These are phyloP conservation scores for Endocalyx cinctus DNA, from an alignment of 2,329 filamentous ascomycete species.

Conservation along the genomic window DNA sequence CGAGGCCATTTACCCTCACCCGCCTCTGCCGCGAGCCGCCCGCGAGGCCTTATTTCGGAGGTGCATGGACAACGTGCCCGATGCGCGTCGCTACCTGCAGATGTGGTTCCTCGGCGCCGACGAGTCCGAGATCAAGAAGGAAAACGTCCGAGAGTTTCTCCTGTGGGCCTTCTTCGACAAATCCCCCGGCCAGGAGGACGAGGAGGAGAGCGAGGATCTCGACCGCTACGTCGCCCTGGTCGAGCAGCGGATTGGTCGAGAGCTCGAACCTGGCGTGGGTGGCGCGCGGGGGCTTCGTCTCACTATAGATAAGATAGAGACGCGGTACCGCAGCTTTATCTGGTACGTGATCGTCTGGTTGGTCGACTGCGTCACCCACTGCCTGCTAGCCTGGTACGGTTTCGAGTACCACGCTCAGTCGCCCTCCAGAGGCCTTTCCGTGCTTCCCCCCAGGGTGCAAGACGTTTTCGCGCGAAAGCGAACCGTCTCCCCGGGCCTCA, in stretches of 20 bases:
- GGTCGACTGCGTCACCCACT: slow-evolving; percentile 48
- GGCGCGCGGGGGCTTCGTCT: slow-evolving; percentile 54
- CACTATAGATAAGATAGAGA: slow-evolving; percentile 59
- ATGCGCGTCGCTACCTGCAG: slow-evolving; percentile 52
- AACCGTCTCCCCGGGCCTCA: slow-evolving; percentile 46
- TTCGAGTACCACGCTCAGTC: slow-evolving; percentile 49
- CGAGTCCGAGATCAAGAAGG: slow-evolving; percentile 52
- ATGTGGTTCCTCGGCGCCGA: slow-evolving; percentile 64
- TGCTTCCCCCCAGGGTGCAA: slow-evolving; percentile 57
- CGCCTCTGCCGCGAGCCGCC: slow-evolving; percentile 37
- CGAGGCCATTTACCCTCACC: slow-evolving; percentile 37
- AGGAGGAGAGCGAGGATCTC: slow-evolving; percentile 36
- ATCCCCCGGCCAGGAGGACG: slow-evolving; percentile 17
- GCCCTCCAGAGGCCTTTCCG: slow-evolving; percentile 31
- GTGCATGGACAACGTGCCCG: slow-evolving; percentile 50
- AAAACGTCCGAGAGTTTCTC: slow-evolving; percentile 65
- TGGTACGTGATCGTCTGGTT: slow-evolving; percentile 59
- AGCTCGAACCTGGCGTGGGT: slow-evolving; percentile 51
- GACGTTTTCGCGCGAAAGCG: slow-evolving; percentile 37
- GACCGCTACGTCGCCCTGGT: slow-evolving; percentile 44
- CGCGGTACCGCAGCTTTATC: slow-evolving; percentile 55
- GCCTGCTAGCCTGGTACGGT: slow-evolving; percentile 40
- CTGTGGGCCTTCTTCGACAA: slow-evolving; percentile 63
- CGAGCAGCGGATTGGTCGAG: slow-evolving; percentile 47
- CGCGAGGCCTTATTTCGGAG: slow-evolving; percentile 52